Evolutionary conservation across 257 asterid genomes (phyloP), one percentile per base, ranked within the genome.

Genomic region (Jacaranda mimosifolia): DNA sequence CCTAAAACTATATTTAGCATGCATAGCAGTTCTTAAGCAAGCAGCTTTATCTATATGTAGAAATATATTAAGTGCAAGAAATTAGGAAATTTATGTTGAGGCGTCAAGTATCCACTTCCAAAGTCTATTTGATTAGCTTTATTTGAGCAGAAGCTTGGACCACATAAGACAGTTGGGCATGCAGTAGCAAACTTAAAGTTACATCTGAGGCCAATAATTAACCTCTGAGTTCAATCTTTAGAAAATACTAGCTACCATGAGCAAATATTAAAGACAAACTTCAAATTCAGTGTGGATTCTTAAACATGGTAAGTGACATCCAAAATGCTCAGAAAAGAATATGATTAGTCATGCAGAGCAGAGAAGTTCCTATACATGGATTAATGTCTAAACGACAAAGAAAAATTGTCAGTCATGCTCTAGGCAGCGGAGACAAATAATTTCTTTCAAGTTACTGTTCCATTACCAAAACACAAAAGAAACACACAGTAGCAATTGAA

Each of bases 321-420:
- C 63, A 80, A 69, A 66, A 56, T 63, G 39, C 70, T 21, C 70
- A 53, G 68, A 77, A 70, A 58, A 48, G 39, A 55, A 40, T 63
- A 57, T 63, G 62, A 69, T 17, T 63, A 66, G 18, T 43, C 53
- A 53, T 35, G 18, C 69, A 21, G 35, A 46, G 14, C 26, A 53
- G 69, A 12, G 10, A 48, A 69, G 32, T 56, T 72, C 43, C 38
- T 26, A 13, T 68, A 40, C 14, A 72, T 53, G 42, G 21, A 68
- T 75, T 46, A 45, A 63, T 43, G n/a, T 70, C 58, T 8, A 60
- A 53, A 55, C 36, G 38, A 68, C 62, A 59, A 48, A 56, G 40
- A 65, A 26, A 38, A 40, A 39, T 15, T 67, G 69, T 14, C 63
- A 19, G 68, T n/a, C 74, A 64, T 69, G 48, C 73, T 51, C 43